Evolutionary conservation across 78 protist species (phyloP).

Genomic region (Planoprotostelium fungivorum): DNA sequence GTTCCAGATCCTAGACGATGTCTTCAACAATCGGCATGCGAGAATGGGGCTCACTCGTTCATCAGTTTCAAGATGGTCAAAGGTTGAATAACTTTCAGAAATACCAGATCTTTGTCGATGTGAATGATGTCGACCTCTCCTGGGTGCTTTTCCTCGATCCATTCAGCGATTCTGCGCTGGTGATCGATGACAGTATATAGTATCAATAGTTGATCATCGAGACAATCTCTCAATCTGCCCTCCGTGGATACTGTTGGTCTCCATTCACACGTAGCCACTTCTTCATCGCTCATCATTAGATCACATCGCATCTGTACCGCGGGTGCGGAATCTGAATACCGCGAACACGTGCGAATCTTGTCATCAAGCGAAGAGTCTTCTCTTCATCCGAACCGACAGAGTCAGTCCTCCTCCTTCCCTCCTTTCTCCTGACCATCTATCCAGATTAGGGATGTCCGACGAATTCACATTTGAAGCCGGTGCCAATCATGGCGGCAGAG

Average conservation of each 20-base stretch:
- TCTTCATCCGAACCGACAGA: not conserved
- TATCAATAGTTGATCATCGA: not conserved
- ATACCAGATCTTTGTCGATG: not conserved
- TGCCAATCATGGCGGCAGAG: not conserved
- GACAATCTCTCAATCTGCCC: not conserved
- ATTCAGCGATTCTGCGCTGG: not conserved
- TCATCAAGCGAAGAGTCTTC: not conserved
- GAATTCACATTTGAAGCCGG: not conserved
- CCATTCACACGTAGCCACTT: not conserved
- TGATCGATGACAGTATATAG: not conserved
- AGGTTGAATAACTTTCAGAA: not conserved
- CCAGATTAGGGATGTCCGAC: not conserved
- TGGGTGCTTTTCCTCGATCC: not conserved
- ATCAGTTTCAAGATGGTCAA: not conserved
- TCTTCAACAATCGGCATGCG: not conserved
- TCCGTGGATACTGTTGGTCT: not conserved
- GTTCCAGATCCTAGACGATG: not conserved
- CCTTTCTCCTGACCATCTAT: not conserved
- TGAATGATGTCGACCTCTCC: not conserved
- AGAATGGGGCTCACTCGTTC: not conserved
- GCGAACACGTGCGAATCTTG: too few relatives aligned
- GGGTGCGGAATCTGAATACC: too few relatives aligned
- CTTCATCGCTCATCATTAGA: not conserved
- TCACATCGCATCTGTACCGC: not conserved
- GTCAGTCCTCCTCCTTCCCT: not conserved